phyloP scores from a whole-genome alignment of 345 rosid genomes.

The Eucalyptus albens region DNA sequence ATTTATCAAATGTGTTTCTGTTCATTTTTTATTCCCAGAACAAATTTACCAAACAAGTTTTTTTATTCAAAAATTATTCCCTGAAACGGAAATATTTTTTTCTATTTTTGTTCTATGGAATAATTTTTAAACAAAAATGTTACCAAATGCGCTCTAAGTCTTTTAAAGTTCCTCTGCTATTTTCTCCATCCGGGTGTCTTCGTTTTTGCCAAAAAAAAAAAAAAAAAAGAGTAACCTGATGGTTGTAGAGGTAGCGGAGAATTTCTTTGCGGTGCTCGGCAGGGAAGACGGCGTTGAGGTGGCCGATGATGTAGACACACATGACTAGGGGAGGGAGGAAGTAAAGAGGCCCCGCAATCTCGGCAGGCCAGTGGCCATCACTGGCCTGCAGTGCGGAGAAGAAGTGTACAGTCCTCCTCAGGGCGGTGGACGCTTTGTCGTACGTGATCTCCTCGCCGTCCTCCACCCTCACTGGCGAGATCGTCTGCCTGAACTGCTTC shows the following conservation, averaged over 20 bases:
- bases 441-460: conserved; percentile 10
- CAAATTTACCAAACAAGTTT: too few relatives aligned
- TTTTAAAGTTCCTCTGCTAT: not conserved
- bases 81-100: too few relatives aligned
- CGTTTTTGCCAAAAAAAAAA: not conserved
- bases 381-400: conserved; percentile 19
- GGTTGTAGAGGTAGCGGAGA: conserved; percentile 17
- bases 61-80: too few relatives aligned
- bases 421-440: conserved; percentile 1
- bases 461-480: conserved; percentile 2
- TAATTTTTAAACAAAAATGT: too few relatives aligned
- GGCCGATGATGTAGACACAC: conserved; percentile 20
- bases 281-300: conserved; percentile 9
- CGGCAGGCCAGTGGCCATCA: conserved; percentile 30
- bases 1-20: too few relatives aligned
- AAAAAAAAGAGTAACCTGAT: conserved; percentile 1
- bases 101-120: too few relatives aligned
- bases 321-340: conserved; percentile 19
- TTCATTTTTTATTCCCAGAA: too few relatives aligned
- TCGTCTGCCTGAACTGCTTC: conserved; percentile 10
- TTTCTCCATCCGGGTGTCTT: not conserved
- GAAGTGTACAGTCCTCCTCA: conserved; percentile 13
- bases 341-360: conserved; percentile 13
- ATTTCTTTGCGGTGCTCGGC: conserved; percentile 12
- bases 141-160: not conserved